Base-by-base conservation (phyloP, 805 yeast species). In the Saccharomycopsis oosterbeekiorum region DNA sequence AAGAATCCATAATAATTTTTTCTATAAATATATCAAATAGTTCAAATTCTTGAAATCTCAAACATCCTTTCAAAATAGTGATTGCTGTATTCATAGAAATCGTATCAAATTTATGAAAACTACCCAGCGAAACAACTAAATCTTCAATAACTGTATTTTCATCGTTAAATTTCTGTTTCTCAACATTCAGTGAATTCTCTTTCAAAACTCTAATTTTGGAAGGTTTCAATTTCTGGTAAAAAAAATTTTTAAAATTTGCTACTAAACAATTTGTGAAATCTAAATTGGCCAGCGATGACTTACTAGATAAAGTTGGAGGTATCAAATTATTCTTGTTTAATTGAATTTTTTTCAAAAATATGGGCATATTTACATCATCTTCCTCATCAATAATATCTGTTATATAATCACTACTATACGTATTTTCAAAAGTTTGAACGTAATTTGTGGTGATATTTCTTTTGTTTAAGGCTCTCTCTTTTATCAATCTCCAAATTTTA, bases 381-480 rank as follows among this genome's bases (percentile, higher is more conserved):
- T 47, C 53, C 2, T 47, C 53, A 4, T 24, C 34, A 21, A 24
- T 8, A 12, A 47, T 8, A 47, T 47, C 53, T 19, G 53, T 47
- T 2, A 47, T 11, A 21, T 47, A 47, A 21, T 56, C 59, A 29
- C 24, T 15, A 15, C 37, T n/a, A 53, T 40, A 40, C 6, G 56
- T 53, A 14, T 58, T 58, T 19, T 53, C 60, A 54, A 50, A 58
- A 17, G 54, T 39, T 17, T 47, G 55, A 19, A 50, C 37, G 41
- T 58, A 58, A 21, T 53, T 58, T 12, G 60, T 53, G 11, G 40
- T 34, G 15, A 58, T 39, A 19, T 40, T 37, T 17, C 17, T 37
- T 53, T n/a, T 36, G 24, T 15, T 37, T 10, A 39, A 24, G 11
- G 15, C 34, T 11, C 39, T 55, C 15, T 39, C 34, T 24, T 29